phyloP scores from a whole-genome alignment of 2,329 filamentous ascomycete genomes.

The Albophoma yamanashiensis region DNA sequence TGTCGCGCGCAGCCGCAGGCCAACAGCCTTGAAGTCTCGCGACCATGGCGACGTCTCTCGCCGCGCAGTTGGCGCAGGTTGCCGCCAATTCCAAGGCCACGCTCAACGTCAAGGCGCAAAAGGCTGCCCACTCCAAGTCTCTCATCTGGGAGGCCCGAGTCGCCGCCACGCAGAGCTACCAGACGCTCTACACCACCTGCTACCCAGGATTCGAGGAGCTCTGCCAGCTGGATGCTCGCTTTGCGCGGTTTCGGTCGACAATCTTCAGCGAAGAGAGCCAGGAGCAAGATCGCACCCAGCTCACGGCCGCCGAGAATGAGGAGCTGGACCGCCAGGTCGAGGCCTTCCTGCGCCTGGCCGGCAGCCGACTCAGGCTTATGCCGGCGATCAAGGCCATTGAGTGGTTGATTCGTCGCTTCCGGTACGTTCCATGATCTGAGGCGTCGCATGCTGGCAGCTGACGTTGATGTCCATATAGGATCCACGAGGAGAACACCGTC shows the following conservation, averaged over 20 bases:
- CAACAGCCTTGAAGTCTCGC: slow-evolving; percentile 10
- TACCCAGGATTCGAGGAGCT: slow-evolving; percentile 84
- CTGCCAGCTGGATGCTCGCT: slow-evolving; percentile 75
- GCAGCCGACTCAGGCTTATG: slow-evolving; percentile 67
- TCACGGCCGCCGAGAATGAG: slow-evolving; percentile 72
- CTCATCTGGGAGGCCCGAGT: slow-evolving; percentile 83
- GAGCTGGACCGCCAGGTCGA: slow-evolving; percentile 71
- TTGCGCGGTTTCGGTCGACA: slow-evolving; percentile 60
- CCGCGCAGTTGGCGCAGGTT: slow-evolving; percentile 88
- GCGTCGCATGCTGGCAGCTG: neutral
- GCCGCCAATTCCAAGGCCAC: slow-evolving; percentile 82
- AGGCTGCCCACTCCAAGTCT: slow-evolving; percentile 84
- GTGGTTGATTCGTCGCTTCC: slow-evolving; percentile 87
- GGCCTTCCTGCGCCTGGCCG: slow-evolving; percentile 71
- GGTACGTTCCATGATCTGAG: slow-evolving; percentile 38
- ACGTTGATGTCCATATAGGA: slow-evolving; percentile 34
- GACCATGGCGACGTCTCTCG: slow-evolving; percentile 73
- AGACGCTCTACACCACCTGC: slow-evolving; percentile 79
- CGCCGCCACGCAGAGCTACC: slow-evolving; percentile 81
- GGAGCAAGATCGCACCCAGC: slow-evolving; percentile 73
- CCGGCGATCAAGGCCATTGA: slow-evolving; percentile 87
- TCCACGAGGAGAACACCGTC: slow-evolving; percentile 83
- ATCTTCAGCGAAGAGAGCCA: slow-evolving; percentile 94
- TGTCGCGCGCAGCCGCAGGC: slow-evolving; percentile 1
- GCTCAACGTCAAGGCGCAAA: slow-evolving; percentile 87